phyloP scores from a whole-genome alignment of 2,329 filamentous ascomycete species.

The Hypoxylon sp. region DNA sequence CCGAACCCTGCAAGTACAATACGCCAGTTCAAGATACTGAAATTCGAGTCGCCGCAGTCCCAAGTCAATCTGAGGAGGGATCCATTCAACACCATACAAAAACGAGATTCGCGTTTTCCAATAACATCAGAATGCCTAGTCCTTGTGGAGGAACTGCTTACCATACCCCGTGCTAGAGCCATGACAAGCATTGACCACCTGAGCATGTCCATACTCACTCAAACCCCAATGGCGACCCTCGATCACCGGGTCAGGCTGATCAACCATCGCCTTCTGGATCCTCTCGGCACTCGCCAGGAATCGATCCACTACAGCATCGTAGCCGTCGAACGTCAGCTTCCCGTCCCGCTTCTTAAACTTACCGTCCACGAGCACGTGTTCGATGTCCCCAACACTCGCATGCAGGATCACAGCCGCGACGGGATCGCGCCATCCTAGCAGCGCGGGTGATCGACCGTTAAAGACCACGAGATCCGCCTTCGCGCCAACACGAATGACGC shows the following conservation, averaged over 20 bases:
- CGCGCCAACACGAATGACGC: constrained; percentile 64
- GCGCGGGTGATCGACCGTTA: constrained; percentile 63
- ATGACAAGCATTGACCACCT: constrained; percentile 42
- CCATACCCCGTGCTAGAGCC: constrained; percentile 49
- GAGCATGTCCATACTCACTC: constrained; percentile 37
- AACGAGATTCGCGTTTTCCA: not conserved
- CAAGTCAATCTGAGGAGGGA: not conserved
- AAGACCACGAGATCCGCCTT: constrained; percentile 70
- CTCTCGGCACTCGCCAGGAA: constrained; percentile 57
- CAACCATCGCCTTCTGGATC: constrained; percentile 51
- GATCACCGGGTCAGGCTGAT: constrained; percentile 50
- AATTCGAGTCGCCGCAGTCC: not conserved
- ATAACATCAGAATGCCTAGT: not conserved
- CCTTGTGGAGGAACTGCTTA: constrained; percentile 40
- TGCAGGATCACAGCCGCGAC: constrained; percentile 71
- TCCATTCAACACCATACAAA: not conserved
- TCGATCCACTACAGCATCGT: constrained; percentile 50
- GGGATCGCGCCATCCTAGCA: constrained; percentile 70
- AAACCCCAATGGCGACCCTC: constrained; percentile 49
- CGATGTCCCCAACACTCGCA: constrained; percentile 66
- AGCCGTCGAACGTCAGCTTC: constrained; percentile 52
- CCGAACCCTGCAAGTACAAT: not conserved
- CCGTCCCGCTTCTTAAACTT: constrained; percentile 64
- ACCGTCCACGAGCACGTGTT: constrained; percentile 66
- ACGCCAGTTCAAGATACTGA: not conserved